Conservation (phyloP, 75 land plant species). For the Pinus albicaulis region DNA sequence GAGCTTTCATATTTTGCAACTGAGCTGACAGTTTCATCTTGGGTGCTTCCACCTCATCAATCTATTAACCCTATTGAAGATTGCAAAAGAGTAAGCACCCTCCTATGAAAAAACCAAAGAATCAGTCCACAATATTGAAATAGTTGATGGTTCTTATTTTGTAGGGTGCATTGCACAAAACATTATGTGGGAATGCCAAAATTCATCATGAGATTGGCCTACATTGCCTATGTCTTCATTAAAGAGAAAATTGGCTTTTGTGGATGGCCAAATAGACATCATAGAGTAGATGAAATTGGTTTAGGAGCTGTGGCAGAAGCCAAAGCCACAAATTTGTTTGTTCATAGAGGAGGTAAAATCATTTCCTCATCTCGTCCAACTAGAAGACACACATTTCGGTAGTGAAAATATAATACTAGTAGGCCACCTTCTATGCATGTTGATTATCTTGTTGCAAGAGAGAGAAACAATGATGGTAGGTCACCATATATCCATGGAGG, state of each 20-base stretch:
- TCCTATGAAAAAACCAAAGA: no score
- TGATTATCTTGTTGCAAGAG: no score
- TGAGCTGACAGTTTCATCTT: slow-evolving; percentile 4
- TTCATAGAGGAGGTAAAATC: slow-evolving; percentile 34
- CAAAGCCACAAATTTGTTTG: slow-evolving; percentile 30
- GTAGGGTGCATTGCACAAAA: slow-evolving; percentile 36
- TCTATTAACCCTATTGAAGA: background rate
- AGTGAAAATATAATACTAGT: slow-evolving; percentile 92
- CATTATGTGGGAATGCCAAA: slow-evolving; percentile 87
- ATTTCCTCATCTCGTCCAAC: slow-evolving; percentile 38
- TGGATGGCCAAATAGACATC: no score
- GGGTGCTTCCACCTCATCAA: slow-evolving; percentile 9
- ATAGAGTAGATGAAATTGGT: no score
- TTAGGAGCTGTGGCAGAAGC: no score
- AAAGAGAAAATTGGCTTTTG: no score
- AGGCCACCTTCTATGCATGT: no score
- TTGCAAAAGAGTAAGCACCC: slow-evolving; percentile 5
- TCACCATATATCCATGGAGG: slow-evolving; percentile 97
- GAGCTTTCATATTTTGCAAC: background rate
- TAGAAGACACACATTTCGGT: slow-evolving; percentile 83
- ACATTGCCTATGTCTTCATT: slow-evolving; percentile 28
- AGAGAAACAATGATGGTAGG: no score
- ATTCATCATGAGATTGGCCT: slow-evolving; percentile 47
- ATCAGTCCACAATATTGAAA: no score
- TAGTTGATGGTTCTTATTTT: no score